Percentiles rank a stretch among this genome's conserved stretches.
These are phyloP conservation scores for Claviceps quebecensis DNA, from an alignment of 2,329 filamentous ascomycete genomes.

Conservation along the genomic window DNA sequence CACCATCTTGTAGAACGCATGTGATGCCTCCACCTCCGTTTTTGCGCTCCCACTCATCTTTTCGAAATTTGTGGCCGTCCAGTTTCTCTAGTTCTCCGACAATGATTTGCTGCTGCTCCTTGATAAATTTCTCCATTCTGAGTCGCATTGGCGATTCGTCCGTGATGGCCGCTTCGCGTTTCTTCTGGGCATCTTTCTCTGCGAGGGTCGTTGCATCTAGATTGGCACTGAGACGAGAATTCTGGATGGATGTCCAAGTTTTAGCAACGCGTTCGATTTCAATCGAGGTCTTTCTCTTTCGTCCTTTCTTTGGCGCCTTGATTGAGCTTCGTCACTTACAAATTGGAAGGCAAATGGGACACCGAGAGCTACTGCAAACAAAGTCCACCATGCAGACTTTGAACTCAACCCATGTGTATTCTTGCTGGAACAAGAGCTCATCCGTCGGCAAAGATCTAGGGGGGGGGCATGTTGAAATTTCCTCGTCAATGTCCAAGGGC, in stretches of 20 bases:
- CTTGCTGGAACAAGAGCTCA: not conserved
- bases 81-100: conserved; percentile 69
- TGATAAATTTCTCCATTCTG: conserved; percentile 94
- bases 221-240: conserved; percentile 26
- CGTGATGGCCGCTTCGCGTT: conserved; percentile 54
- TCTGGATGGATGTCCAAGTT: conserved; percentile 16
- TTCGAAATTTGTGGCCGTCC: conserved; percentile 68
- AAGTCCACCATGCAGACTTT: not conserved
- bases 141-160: conserved; percentile 85
- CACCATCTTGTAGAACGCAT: conserved; percentile 88
- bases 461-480: not conserved
- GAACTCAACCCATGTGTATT: not conserved
- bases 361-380: not conserved
- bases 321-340: not conserved
- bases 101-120: conserved; percentile 80
- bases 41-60: conserved; percentile 76
- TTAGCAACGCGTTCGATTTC: not conserved
- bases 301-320: not conserved
- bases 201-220: conserved; percentile 60
- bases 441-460: not conserved
- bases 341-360: conserved; percentile 2
- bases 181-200: conserved; percentile 69
- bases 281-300: not conserved
- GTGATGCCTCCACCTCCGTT: conserved; percentile 88
- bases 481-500: not conserved